A percentile compares a stretch with the other conserved stretches of the same genome.
phyloP scores from a whole-genome alignment of 2,329 filamentous ascomycete species.

The Beauveria sp. region DNA sequence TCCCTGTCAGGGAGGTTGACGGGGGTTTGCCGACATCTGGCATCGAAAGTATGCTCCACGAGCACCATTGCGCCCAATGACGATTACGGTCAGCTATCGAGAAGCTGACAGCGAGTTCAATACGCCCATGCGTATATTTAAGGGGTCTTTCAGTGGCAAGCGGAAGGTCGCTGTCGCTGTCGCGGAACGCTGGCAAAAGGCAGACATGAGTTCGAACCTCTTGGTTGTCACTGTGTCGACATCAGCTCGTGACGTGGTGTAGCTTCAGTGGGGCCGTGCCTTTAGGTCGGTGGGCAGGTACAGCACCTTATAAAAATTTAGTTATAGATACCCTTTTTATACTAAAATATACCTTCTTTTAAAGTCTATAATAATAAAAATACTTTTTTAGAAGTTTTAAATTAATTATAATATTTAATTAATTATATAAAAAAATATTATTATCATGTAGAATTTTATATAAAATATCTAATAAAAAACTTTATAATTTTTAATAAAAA shows the following conservation, averaged over 20 bases:
- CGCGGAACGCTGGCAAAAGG: neutral
- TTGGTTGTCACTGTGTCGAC: neutral
- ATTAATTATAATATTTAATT: no score
- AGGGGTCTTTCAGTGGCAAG: neutral
- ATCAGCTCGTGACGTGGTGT: neutral
- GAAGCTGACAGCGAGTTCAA: neutral
- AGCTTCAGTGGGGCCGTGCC: neutral
- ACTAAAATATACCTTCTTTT: no score
- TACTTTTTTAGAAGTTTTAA: no score
- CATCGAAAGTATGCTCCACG: conserved; percentile 48
- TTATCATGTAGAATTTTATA: no score
- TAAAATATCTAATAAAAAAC: no score
- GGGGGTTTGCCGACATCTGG: conserved; percentile 50
- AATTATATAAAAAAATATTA: no score
- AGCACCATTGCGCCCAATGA: conserved; percentile 1
- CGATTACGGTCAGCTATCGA: conserved; percentile 6
- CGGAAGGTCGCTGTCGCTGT: neutral
- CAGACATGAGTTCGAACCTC: neutral
- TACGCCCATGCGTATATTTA: neutral
- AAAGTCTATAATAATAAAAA: no score
- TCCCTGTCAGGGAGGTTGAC: conserved; percentile 30
- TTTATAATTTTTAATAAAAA: no score
- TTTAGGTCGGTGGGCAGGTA: neutral
- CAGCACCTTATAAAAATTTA: no score
- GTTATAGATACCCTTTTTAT: no score